These are phyloP conservation scores for Claviceps pazoutovae DNA, from an alignment of 2,329 filamentous ascomycete species.

Conservation along the genomic window DNA sequence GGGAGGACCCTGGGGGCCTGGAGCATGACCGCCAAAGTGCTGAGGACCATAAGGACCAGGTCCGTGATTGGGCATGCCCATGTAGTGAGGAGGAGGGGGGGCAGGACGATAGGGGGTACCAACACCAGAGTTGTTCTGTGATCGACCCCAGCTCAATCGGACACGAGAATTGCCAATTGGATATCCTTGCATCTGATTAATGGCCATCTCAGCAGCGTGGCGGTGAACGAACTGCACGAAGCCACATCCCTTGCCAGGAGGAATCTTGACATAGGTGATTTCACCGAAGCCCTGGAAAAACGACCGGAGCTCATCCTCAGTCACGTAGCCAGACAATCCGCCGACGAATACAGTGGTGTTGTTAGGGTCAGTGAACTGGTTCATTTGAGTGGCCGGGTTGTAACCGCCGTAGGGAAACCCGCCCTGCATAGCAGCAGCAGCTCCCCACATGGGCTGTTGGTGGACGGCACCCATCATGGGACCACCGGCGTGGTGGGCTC, in stretches of 20 bases:
- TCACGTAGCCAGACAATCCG: slow-evolving; percentile 92
- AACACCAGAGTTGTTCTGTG: slow-evolving; percentile 97
- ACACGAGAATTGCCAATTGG: slow-evolving; percentile 98
- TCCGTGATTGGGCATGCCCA: slow-evolving; percentile 31
- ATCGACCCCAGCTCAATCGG: slow-evolving; percentile 91
- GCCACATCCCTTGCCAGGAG: slow-evolving; percentile 94
- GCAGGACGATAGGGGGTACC: slow-evolving; percentile 95
- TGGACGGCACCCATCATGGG: slow-evolving; percentile 31
- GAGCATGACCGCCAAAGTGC: slow-evolving; percentile 20
- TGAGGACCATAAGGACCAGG: slow-evolving; percentile 29
- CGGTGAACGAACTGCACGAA: slow-evolving; percentile 99
- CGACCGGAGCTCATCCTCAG: slow-evolving; percentile 96
- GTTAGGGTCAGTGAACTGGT: slow-evolving; percentile 99
- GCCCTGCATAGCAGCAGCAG: slow-evolving; percentile 17
- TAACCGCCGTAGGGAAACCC: slow-evolving; percentile 28
- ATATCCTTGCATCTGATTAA: slow-evolving; percentile 99
- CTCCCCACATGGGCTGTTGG: slow-evolving; percentile 31
- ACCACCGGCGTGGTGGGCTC: slow-evolving; percentile 28
- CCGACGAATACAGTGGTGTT: slow-evolving; percentile 99
- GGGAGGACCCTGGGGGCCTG: slow-evolving; percentile 23
- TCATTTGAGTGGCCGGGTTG: slow-evolving; percentile 55
- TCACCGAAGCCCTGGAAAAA: slow-evolving; percentile 99
- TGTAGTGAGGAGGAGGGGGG: slow-evolving; percentile 48
- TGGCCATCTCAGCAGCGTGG: slow-evolving; percentile 98
- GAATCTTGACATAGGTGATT: slow-evolving; percentile 99